Conservation (phyloP, 2,329 filamentous ascomycete genomes). For the Pseudogymnoascus sp. region DNA sequence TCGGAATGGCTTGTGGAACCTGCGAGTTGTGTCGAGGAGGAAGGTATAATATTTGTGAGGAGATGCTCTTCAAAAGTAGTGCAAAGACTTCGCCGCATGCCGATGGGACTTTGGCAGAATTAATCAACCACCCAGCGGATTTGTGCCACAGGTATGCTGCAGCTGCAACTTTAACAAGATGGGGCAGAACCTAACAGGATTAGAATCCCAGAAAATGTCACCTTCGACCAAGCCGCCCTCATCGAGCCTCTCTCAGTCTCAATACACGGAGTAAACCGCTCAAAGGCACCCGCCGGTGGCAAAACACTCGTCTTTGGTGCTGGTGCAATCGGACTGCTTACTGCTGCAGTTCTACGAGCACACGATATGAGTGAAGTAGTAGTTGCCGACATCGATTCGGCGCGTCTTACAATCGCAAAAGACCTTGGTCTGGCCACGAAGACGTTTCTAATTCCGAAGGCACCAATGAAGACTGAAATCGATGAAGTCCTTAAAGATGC, state of each 20-base stretch:
- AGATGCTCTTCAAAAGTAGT: slow-evolving; percentile 28
- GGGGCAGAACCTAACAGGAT: not conserved
- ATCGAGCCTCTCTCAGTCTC: slow-evolving; percentile 55
- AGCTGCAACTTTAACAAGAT: not conserved
- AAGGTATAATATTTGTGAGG: slow-evolving; percentile 89
- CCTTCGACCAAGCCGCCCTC: slow-evolving; percentile 50
- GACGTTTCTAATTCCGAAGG: not conserved
- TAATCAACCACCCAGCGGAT: slow-evolving; percentile 81
- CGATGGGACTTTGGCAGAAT: slow-evolving; percentile 27
- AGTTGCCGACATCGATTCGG: not conserved
- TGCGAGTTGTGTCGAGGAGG: slow-evolving; percentile 87
- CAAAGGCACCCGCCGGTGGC: slow-evolving; percentile 41
- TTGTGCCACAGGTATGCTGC: slow-evolving; percentile 73
- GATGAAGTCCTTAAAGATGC: not conserved
- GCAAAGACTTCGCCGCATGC: slow-evolving; percentile 29
- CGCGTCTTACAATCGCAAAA: not conserved
- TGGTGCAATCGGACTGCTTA: slow-evolving; percentile 54
- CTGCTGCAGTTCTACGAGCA: slow-evolving; percentile 41
- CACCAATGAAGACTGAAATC: not conserved
- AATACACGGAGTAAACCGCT: slow-evolving; percentile 52
- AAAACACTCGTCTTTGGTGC: slow-evolving; percentile 56
- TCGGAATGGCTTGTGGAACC: slow-evolving; percentile 80
- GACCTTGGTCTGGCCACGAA: not conserved
- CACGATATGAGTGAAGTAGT: not conserved
- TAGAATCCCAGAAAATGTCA: slow-evolving; percentile 50